Percentiles rank a stretch among this genome's conserved stretches.
Conservation (phyloP, 306 rosid species). For the Pterocarpus santalinus region DNA sequence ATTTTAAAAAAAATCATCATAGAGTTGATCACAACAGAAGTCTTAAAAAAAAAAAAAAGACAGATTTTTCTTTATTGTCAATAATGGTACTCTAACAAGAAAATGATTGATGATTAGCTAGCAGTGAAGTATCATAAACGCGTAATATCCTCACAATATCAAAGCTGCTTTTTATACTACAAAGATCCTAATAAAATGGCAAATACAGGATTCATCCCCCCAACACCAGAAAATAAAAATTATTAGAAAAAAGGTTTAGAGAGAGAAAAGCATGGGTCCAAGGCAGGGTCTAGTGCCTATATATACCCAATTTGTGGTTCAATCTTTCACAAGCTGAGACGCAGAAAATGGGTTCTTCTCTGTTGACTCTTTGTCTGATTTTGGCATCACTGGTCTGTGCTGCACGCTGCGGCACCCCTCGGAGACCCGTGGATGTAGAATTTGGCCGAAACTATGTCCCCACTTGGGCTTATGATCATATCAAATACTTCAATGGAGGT, state of each 20-base stretch:
- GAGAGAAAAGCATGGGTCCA: background rate
- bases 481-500: conserved; percentile 78
- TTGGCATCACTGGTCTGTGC: conserved; percentile 40
- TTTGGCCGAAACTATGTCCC: conserved; percentile 78
- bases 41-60: background rate
- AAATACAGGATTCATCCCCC: conserved; percentile 22
- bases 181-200: conserved; percentile 1
- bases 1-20: background rate
- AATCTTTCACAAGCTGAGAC: background rate
- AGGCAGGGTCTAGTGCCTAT: conserved; percentile 15
- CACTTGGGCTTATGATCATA: conserved; percentile 90
- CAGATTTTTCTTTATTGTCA: background rate
- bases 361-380: conserved; percentile 43
- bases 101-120: conserved; percentile 35
- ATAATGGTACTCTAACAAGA: background rate
- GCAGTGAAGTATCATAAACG: background rate
- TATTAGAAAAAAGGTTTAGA: background rate
- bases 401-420: conserved; percentile 51
- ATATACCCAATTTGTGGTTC: conserved; percentile 6
- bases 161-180: conserved; percentile 4
- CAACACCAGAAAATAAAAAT: background rate
- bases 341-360: conserved; percentile 51
- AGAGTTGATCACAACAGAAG: background rate
- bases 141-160: background rate
- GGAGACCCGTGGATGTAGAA: conserved; percentile 60